These are phyloP conservation scores for Ustilago xerochloae DNA, from an alignment of 1,284 basidiomycete genomes.

Conservation along the genomic window DNA sequence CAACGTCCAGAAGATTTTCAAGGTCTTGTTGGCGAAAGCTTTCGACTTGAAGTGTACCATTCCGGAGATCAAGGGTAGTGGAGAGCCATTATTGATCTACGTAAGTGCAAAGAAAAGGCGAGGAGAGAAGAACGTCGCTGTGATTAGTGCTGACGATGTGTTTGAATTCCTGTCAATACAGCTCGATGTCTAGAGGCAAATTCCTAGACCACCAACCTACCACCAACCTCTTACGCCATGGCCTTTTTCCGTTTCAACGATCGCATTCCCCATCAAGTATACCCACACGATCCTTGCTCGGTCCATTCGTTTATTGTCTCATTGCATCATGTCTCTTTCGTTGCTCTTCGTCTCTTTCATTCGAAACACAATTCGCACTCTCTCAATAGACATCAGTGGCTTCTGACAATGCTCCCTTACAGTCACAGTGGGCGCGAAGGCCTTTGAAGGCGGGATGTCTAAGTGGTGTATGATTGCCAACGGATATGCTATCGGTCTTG, in stretches of 20 bases:
- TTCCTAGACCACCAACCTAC: no score
- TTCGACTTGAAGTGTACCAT: slow-evolving; percentile 64
- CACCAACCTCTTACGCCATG: no score
- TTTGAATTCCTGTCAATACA: not conserved
- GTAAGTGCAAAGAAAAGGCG: slow-evolving; percentile 14
- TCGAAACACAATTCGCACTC: no score
- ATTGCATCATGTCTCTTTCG: no score
- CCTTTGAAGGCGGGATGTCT: no score
- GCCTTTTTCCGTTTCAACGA: not conserved
- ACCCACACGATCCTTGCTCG: no score
- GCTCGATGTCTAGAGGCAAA: not conserved
- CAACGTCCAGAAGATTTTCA: slow-evolving; percentile 84
- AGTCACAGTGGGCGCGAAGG: not conserved
- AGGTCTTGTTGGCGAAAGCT: slow-evolving; percentile 74
- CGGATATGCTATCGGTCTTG: not conserved
- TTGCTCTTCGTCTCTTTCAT: no score
- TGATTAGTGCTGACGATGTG: not conserved
- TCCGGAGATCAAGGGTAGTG: slow-evolving; percentile 57
- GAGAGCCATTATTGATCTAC: slow-evolving; percentile 59
- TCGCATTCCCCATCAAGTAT: not conserved
- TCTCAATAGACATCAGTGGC: no score
- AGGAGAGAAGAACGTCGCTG: not conserved
- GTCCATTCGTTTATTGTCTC: no score
- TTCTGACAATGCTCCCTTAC: no score
- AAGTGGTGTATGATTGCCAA: not conserved